Evolutionary conservation across 2,329 filamentous ascomycete genomes (phyloP), one percentile per base, ranked within the genome.

Genomic region (Aureobasidium sp.): DNA sequence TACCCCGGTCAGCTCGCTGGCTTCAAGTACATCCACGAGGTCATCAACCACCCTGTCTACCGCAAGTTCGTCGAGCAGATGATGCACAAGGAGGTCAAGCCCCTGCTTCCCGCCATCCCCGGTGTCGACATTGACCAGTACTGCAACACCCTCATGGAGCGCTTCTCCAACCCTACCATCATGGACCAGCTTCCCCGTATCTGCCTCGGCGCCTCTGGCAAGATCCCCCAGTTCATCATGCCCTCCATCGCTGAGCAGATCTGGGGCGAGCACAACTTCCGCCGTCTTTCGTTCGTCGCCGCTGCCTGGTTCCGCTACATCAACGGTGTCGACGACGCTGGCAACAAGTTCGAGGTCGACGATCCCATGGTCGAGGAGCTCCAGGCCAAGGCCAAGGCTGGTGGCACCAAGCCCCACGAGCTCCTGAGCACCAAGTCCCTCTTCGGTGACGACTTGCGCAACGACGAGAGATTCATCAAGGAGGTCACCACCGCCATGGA

Each of bases 61-160:
- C 68, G 70, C 71, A 73, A 75, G 64, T 79, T 78, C 63, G 69
- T 81, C 46, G 78, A 74, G 74, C 75, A 80, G 69, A 80, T 81
- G 78, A 81, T 81, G 79, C 78, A 81, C 63, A 65, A 78, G 40
- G 79, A 81, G 69, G 78, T 81, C 60, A 80, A 80, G 72, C 79
- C 79, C 0, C 71, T 79, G 17, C 70, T 81, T 37, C 79, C 79
- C 23, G 74, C 73, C 8, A 81, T 81, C 38, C 72, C 74, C 0
- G 79, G 78, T 38, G 78, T 81, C 62, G 69, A 79, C 65, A 76
- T 81, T 55, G 78, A 81, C 64, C 64, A 77, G 65, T 81, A 81
- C 70, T 80, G 78, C 73, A 70, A 75, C 62, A 81, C 78, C 0
- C 75, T 81, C 46, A 76, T 81, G 62, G 78, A 79, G 69, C 79